Evolutionary conservation across 2,329 filamentous ascomycete species (phyloP).

Genomic region (Fusarium denticulatum): DNA sequence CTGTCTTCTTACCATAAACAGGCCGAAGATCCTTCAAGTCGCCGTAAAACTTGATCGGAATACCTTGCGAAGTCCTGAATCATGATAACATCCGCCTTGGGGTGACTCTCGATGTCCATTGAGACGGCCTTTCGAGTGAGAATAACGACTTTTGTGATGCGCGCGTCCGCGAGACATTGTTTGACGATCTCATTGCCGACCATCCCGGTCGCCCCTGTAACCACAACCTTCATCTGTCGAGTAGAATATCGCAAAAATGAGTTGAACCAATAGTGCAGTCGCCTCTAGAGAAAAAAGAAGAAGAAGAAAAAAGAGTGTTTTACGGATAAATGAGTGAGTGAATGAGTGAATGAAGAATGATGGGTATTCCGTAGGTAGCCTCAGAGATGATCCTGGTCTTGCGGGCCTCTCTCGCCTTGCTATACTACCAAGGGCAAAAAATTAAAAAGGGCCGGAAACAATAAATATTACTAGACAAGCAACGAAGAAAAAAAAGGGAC

Average conservation of each 20-base stretch:
- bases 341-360: background rate
- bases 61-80: slow-evolving; percentile 65
- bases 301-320: background rate
- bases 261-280: background rate
- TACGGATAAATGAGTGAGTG: background rate
- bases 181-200: slow-evolving; percentile 64
- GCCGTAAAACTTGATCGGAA: slow-evolving; percentile 49
- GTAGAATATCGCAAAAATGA: background rate
- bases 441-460: slow-evolving; percentile 21
- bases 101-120: slow-evolving; percentile 52
- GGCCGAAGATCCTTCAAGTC: slow-evolving; percentile 63
- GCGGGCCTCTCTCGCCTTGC: slow-evolving; percentile 29
- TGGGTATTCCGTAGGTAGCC: slow-evolving; percentile 13
- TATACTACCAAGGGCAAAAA: slow-evolving; percentile 19
- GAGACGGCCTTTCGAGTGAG: slow-evolving; percentile 60
- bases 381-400: slow-evolving; percentile 26
- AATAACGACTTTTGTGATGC: slow-evolving; percentile 62
- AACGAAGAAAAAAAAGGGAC: background rate
- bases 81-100: slow-evolving; percentile 62
- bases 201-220: slow-evolving; percentile 68
- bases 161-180: slow-evolving; percentile 59
- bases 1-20: slow-evolving; percentile 70
- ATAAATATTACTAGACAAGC: background rate
- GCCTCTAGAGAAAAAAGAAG: background rate
- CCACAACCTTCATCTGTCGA: slow-evolving; percentile 63